Base-by-base conservation (phyloP, 2,329 filamentous ascomycete genomes). In the Exophiala calicioides region DNA sequence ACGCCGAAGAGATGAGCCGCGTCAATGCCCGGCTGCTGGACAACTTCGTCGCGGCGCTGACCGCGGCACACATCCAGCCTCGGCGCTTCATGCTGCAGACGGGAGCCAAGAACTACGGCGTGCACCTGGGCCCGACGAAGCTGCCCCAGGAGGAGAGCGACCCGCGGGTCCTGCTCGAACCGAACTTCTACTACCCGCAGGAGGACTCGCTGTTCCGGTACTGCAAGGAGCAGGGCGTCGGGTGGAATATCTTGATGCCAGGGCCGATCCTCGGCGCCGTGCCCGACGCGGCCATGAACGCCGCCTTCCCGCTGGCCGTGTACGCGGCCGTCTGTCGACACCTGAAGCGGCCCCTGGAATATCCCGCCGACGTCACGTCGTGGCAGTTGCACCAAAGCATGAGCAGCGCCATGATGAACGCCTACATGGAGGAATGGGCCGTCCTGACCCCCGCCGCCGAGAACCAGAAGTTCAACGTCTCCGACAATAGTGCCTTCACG, bases 181-280 rank as follows among this genome's bases (percentile, higher is more conserved):
- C 71, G 1, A 78, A 79, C 58, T 79, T 79, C 60, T 79, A 79
- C 65, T 79, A 78, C 52, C 61, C 66, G 0, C 76, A 79, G 62
- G 75, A 79, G 62, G 75, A 79, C 49, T 60, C 64, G 3, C 66
- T 79, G 2, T 66, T 57, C 36, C 56, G 62, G 1, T 79, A 67
- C 56, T 74, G 70, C 57, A 50, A 62, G 15, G 55, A 61, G 1
- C 58, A 70, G 9, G 55, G 45, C n/a, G 62, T 67, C 5, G 52
- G 51, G 15, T 79, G 71, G 71, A 77, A 71, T 47, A 61, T 77
- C 12, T 67, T 67, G 18, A 53, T 55, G 53, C 76, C 76, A 0
- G 68, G 68, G 0, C 70, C 65, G 51, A 74, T 79, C 43, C 59
- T 74, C 21, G 75, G 75, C n/a, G 72, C 72, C 1, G 72, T 75